Evolutionary conservation across 2,329 filamentous ascomycete genomes (phyloP), one percentile per base, ranked within the genome.

Genomic region (Orbilia brochopaga): DNA sequence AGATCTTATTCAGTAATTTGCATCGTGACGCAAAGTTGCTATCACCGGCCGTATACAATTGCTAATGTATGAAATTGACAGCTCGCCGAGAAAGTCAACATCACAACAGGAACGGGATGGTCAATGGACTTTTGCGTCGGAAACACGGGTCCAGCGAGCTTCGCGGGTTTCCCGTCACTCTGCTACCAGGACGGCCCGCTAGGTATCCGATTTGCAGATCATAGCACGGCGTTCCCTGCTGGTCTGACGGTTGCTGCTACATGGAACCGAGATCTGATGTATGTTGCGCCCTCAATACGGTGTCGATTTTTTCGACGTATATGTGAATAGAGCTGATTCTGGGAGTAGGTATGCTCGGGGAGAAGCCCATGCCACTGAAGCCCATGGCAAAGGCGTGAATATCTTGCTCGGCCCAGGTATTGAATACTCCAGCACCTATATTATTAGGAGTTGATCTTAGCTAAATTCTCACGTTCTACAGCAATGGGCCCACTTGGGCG

Each of bases 251-350:
- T 92, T 0, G 92, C 60, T 1, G 91, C 92, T 0, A 96, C 92
- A 0, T 97, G 90, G 89, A 95, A 92, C 79, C 90, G 87, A 75
- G 85, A 90, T 27, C 80, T 97, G 52, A 95, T 96, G 88, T 91
- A 17, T 21, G 3, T 24, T 32, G 7, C 15, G 11, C 2, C 32
- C 17, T 50, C 5, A 42, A 24, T 19, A 19, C 53, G 13, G 4
- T 13, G 11, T 48, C 8, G 11, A 58, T 17, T 23, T n/a, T 17
- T 21, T 17, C 13, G 5, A 19, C n/a, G 27, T 4, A 3, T 32
- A 32, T 32, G 27, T 32, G 3, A 32, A 32, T 32, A n/a, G n/a
- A n/a, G n/a, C 15, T 46, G 15, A 51, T 17, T 51, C 5, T 23
- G 15, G 2, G 19, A 15, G 23, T 63, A 64, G 60, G 60, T 64